Evolutionary conservation across 2,329 filamentous ascomycete genomes (phyloP).

Genomic region (Ophiostoma novo-ulmi): DNA sequence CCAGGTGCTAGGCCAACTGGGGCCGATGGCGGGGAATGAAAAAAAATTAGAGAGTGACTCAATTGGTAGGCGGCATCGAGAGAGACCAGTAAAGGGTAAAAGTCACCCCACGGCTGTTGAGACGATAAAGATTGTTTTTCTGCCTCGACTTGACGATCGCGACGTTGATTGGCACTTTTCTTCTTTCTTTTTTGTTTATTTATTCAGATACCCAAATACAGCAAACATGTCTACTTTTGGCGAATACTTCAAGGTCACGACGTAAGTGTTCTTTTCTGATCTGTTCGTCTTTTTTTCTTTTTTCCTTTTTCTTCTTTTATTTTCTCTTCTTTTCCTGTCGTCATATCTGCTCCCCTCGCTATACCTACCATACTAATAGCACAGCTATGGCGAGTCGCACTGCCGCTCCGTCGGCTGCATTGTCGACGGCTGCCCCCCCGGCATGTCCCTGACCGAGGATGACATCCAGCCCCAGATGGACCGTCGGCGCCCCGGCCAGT

Average conservation of each 20-base stretch:
- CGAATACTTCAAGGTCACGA: slow-evolving; percentile 73
- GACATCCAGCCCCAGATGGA: slow-evolving; percentile 96
- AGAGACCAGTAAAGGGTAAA: neutral
- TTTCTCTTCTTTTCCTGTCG: slow-evolving; percentile 5
- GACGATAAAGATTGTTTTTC: neutral
- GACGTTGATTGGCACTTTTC: neutral
- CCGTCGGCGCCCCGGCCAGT: slow-evolving; percentile 82
- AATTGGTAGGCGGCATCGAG: slow-evolving; percentile 14
- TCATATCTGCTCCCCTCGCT: neutral
- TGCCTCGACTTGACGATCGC: neutral
- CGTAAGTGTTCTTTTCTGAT: slow-evolving; percentile 48
- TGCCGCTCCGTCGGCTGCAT: slow-evolving; percentile 92
- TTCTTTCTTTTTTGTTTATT: neutral
- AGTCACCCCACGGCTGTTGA: neutral
- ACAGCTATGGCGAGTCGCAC: slow-evolving; percentile 55
- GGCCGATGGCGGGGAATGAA: slow-evolving; percentile 20
- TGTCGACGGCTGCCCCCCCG: slow-evolving; percentile 85
- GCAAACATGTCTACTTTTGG: slow-evolving; percentile 80
- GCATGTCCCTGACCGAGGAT: slow-evolving; percentile 74
- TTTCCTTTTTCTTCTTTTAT: slow-evolving; percentile 7
- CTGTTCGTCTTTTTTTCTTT: neutral
- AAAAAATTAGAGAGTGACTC: slow-evolving; percentile 19
- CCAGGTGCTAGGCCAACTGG: slow-evolving; percentile 12
- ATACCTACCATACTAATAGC: slow-evolving; percentile 21
- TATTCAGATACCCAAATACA: neutral